phyloP scores from a whole-genome alignment of 2,329 filamentous ascomycete species.

The Verticillium zaregamsianum region DNA sequence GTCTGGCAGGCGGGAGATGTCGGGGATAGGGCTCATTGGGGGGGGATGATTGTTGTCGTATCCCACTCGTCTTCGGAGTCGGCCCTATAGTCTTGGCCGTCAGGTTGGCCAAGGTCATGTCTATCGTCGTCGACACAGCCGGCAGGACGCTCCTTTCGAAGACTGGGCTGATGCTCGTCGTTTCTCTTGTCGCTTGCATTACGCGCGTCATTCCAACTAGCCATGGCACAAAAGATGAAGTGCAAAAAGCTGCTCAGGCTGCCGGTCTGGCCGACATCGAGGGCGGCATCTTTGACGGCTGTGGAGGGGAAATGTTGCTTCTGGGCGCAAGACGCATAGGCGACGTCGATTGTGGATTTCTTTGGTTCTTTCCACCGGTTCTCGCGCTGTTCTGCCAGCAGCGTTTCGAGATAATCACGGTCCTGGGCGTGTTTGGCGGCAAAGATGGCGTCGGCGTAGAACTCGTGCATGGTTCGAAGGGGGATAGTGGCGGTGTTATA shows the following conservation, averaged over 20 bases:
- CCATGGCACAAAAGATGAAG: constrained; percentile 1
- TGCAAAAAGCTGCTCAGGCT: constrained; percentile 11
- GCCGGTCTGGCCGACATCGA: constrained; percentile 7
- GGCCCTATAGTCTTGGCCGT: neutral
- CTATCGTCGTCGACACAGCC: neutral
- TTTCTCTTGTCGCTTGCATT: neutral
- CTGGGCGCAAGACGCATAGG: neutral
- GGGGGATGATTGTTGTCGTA: constrained; percentile 1
- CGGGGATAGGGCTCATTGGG: neutral
- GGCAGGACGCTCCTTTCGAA: neutral
- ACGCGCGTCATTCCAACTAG: neutral
- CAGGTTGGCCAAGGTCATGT: neutral
- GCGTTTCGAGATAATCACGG: constrained; percentile 5
- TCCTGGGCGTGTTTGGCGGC: constrained; percentile 5
- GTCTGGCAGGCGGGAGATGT: neutral
- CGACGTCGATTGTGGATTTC: neutral
- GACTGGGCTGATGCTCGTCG: neutral
- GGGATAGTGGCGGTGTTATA: constrained; percentile 10
- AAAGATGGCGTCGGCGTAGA: constrained; percentile 7
- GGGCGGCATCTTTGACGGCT: neutral
- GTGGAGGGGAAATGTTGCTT: constrained; percentile 1
- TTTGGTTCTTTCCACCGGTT: constrained; percentile 2
- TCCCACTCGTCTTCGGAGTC: neutral
- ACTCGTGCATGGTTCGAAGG: constrained; percentile 7
- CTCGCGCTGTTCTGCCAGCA: constrained; percentile 3